A percentile compares a stretch with the other conserved stretches of the same genome.
phyloP scores from a whole-genome alignment of 768 basidiomycete genomes.

The Suillus paluster region DNA sequence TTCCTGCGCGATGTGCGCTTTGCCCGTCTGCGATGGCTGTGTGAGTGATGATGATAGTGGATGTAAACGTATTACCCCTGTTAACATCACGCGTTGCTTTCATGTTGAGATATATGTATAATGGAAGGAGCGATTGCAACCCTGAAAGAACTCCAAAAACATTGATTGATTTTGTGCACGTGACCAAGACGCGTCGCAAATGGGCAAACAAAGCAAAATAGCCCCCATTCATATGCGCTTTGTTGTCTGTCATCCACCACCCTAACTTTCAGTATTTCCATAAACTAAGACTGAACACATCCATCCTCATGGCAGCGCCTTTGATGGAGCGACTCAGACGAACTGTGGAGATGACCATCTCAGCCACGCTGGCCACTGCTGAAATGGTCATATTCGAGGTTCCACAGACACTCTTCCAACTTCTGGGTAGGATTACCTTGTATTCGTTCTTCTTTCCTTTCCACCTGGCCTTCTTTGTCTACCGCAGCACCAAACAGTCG shows the following conservation, averaged over 20 bases:
- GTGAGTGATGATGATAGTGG: neutral
- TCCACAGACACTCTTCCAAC: neutral
- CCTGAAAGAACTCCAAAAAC: too few species aligned
- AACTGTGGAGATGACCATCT: neutral
- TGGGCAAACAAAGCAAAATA: neutral
- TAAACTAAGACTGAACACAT: neutral
- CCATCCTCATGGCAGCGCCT: neutral
- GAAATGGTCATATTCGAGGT: neutral
- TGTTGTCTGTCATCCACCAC: slow-evolving; percentile 2
- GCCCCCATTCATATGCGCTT: neutral
- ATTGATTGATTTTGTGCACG: neutral
- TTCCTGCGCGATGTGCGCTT: too few species aligned
- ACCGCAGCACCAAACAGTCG: neutral
- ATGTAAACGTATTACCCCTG: neutral
- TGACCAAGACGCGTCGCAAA: neutral
- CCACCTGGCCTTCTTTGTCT: neutral
- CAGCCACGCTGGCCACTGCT: neutral
- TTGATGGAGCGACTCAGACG: neutral
- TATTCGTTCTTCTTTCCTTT: neutral
- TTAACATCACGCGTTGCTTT: neutral
- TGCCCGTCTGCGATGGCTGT: neutral
- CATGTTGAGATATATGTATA: too few species aligned
- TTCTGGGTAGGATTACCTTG: slow-evolving; percentile 1
- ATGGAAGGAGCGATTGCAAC: too few species aligned
- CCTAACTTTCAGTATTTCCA: neutral